Evolutionary conservation across 495 filamentous ascomycete genomes (phyloP).

Genomic region (Tuber magnatum): DNA sequence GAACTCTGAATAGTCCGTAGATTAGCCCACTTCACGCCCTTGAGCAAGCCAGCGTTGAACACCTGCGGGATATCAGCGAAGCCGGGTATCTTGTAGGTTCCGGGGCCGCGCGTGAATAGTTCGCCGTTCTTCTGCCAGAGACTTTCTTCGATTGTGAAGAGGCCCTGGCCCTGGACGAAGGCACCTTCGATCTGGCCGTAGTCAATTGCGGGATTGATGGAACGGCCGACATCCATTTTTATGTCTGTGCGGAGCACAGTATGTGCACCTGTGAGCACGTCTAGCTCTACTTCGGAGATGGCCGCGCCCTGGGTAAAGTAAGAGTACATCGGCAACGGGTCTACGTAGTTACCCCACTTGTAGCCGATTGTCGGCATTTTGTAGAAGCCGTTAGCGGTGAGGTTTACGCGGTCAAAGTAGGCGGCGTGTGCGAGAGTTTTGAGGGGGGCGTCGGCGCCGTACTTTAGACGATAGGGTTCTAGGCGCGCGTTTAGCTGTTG

Average conservation of each 20-base stretch:
- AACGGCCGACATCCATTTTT: constrained; percentile 45
- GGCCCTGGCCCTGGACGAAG: constrained; percentile 44
- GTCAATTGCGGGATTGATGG: constrained; percentile 46
- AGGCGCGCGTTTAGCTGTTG: constrained; percentile 43
- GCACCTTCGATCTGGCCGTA: constrained; percentile 46
- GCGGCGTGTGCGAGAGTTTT: constrained; percentile 42
- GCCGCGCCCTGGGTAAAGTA: constrained; percentile 46
- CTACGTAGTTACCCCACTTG: constrained; percentile 42
- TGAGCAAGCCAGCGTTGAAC: constrained; percentile 42
- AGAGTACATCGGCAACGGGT: constrained; percentile 44
- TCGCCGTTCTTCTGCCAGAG: constrained; percentile 42
- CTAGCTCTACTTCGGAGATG: constrained; percentile 43
- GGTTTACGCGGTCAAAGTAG: constrained; percentile 44
- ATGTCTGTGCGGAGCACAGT: constrained; percentile 44
- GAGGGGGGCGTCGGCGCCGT: constrained; percentile 40
- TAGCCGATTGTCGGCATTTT: constrained; percentile 45
- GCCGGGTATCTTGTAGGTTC: constrained; percentile 46
- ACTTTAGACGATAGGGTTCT: constrained; percentile 40
- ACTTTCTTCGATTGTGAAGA: constrained; percentile 45
- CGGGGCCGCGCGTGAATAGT: constrained; percentile 42
- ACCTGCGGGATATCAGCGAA: constrained; percentile 43
- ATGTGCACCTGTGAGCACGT: constrained; percentile 44
- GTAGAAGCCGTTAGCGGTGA: constrained; percentile 44
- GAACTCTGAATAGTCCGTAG: constrained; percentile 44
- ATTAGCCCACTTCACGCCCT: constrained; percentile 41